These are phyloP conservation scores for Vanrija pseudolonga DNA, from an alignment of 1,284 basidiomycete species.

Conservation along the genomic window DNA sequence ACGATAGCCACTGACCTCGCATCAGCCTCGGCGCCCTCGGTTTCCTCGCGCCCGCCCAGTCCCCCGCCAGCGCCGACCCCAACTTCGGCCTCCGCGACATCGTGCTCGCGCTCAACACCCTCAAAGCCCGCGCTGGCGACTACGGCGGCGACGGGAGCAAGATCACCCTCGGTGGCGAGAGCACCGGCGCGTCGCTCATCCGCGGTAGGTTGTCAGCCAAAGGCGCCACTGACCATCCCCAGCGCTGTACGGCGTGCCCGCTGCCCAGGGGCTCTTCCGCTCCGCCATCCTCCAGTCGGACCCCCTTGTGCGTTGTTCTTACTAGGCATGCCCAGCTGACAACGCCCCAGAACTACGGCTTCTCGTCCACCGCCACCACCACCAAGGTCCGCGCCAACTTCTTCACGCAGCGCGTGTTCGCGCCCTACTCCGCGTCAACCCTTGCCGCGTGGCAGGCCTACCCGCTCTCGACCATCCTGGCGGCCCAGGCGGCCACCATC, in stretches of 20 bases:
- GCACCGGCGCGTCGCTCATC: conserved; percentile 75
- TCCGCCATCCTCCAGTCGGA: conserved; percentile 78
- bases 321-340: not conserved
- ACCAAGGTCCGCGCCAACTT: no score
- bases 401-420: no score
- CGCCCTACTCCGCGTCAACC: no score
- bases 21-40: conserved; percentile 68
- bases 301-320: conserved; percentile 63
- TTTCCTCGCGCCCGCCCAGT: conserved; percentile 55
- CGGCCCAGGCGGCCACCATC: no score
- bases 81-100: conserved; percentile 71
- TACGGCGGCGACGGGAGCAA: conserved; percentile 62
- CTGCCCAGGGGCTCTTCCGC: conserved; percentile 63
- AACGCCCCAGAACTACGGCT: not conserved
- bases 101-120: conserved; percentile 58
- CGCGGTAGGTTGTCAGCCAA: conserved; percentile 48
- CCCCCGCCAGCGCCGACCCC: conserved; percentile 52
- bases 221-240: not conserved
- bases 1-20: not conserved
- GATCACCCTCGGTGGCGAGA: conserved; percentile 83
- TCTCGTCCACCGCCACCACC: not conserved
- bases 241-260: conserved; percentile 65
- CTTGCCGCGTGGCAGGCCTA: no score
- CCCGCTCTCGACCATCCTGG: no score
- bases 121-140: conserved; percentile 65